These are phyloP conservation scores for Glonium stellatum DNA, from an alignment of 495 filamentous ascomycete species.

Conservation along the genomic window DNA sequence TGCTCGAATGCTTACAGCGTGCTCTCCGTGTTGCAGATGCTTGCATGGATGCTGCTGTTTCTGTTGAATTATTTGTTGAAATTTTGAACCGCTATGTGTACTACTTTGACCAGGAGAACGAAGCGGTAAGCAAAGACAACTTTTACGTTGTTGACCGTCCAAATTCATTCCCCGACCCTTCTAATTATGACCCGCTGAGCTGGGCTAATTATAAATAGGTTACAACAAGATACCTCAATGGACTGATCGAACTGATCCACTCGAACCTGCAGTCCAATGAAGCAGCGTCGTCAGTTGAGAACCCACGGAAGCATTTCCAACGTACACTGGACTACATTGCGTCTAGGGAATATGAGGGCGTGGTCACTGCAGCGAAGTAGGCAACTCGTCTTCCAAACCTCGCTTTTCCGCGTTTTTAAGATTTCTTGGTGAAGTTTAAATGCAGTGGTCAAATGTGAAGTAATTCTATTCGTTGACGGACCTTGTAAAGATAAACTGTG, in stretches of 20 bases:
- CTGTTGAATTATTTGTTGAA: conserved; percentile 95
- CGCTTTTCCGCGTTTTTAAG: too few relatives aligned
- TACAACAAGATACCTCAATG: conserved; percentile 95
- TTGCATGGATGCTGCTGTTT: conserved; percentile 98
- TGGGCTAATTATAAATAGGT: conserved; percentile 47
- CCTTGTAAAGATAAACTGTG: too few relatives aligned
- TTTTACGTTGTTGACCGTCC: neutral
- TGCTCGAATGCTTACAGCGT: conserved; percentile 91
- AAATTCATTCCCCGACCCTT: neutral
- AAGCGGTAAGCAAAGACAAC: conserved; percentile 61
- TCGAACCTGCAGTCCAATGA: conserved; percentile 85
- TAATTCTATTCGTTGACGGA: too few relatives aligned
- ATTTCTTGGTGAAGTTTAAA: too few relatives aligned
- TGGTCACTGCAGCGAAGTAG: conserved; percentile 62
- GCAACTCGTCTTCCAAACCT: too few relatives aligned
- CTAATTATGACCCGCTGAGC: neutral
- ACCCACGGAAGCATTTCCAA: conserved; percentile 84
- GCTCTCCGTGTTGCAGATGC: conserved; percentile 94
- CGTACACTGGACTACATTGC: conserved; percentile 89
- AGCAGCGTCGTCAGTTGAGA: conserved; percentile 72
- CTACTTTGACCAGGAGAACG: conserved; percentile 98
- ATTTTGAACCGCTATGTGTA: conserved; percentile 98
- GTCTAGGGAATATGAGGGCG: conserved; percentile 85
- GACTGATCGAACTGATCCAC: conserved; percentile 96
- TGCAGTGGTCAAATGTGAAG: too few relatives aligned